A percentile compares a stretch with the other conserved stretches of the same genome.
phyloP scores from a whole-genome alignment of 1,284 basidiomycete genomes.

The Cystobasidium pallidum region DNA sequence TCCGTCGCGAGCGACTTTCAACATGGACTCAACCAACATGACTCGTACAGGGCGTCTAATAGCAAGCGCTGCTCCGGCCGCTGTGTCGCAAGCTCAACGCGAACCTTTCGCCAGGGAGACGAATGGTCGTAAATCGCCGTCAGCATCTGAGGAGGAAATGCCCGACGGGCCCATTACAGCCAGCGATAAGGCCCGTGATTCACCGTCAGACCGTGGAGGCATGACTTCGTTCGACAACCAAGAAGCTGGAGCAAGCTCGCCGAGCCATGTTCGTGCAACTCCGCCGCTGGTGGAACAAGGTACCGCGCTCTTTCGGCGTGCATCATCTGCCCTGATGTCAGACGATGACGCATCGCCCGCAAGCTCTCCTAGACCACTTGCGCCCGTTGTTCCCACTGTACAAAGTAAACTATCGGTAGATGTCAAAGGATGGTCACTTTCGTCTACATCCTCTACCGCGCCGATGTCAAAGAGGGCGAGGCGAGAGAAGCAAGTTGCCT shows the following conservation, averaged over 20 bases:
- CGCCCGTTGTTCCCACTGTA: background rate
- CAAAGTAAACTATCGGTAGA: background rate
- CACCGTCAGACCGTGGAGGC: background rate
- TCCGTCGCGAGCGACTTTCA: constrained; percentile 70
- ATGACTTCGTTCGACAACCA: background rate
- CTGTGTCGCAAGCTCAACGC: constrained; percentile 18
- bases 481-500: constrained; percentile 5
- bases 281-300: background rate
- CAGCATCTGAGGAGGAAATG: background rate
- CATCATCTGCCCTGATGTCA: background rate
- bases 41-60: constrained; percentile 21
- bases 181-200: background rate
- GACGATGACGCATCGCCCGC: background rate
- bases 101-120: background rate
- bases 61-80: constrained; percentile 17
- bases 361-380: background rate
- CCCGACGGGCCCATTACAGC: background rate
- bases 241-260: background rate
- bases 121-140: background rate
- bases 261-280: background rate
- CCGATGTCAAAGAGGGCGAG: constrained; percentile 1
- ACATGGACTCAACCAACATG: constrained; percentile 51
- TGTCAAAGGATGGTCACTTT: background rate
- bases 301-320: constrained; percentile 42
- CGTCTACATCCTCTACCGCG: background rate